Evolutionary conservation across 1,284 basidiomycete species (phyloP).

Genomic region (Pseudozyma tsukubaensis): DNA sequence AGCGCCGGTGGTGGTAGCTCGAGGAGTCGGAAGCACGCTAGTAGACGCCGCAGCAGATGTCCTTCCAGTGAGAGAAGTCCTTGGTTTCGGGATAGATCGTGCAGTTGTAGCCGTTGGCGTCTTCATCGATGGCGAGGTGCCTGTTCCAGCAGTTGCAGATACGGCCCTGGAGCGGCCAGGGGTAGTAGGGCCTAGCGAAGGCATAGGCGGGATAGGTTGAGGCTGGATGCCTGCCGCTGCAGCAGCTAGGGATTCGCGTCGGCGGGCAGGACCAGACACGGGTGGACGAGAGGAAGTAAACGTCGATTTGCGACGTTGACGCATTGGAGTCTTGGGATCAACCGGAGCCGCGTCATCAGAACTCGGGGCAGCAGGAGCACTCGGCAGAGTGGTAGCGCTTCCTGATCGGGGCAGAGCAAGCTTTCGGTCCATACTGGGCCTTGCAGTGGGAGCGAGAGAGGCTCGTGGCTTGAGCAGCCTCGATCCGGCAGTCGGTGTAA

Average conservation of each 20-base stretch:
- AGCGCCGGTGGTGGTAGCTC: constrained; percentile 13
- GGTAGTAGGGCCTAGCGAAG: constrained; percentile 23
- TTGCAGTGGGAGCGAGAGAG: constrained; percentile 4
- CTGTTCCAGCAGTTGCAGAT: constrained; percentile 1
- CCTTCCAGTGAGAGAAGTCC: constrained; percentile 24
- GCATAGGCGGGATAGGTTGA: constrained; percentile 26
- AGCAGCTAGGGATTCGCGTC: constrained; percentile 34
- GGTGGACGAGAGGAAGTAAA: constrained; percentile 43
- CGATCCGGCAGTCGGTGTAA: constrained; percentile 23
- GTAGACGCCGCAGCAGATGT: neutral
- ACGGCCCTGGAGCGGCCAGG: constrained; percentile 18
- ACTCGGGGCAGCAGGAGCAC: neutral
- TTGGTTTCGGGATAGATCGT: constrained; percentile 18
- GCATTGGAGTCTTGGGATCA: constrained; percentile 38
- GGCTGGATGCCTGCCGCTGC: constrained; percentile 19
- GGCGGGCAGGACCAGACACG: constrained; percentile 31
- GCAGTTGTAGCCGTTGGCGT: constrained; percentile 21
- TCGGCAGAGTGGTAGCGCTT: constrained; percentile 19
- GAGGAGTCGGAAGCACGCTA: constrained; percentile 13
- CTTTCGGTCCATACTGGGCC: neutral
- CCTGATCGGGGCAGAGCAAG: constrained; percentile 15
- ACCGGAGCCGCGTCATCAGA: neutral
- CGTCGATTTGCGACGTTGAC: constrained; percentile 38
- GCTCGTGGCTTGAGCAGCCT: constrained; percentile 28
- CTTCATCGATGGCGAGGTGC: constrained; percentile 20